These are phyloP conservation scores for Chondrostereum purpureum DNA, from an alignment of 1,284 basidiomycete genomes.

Conservation along the genomic window DNA sequence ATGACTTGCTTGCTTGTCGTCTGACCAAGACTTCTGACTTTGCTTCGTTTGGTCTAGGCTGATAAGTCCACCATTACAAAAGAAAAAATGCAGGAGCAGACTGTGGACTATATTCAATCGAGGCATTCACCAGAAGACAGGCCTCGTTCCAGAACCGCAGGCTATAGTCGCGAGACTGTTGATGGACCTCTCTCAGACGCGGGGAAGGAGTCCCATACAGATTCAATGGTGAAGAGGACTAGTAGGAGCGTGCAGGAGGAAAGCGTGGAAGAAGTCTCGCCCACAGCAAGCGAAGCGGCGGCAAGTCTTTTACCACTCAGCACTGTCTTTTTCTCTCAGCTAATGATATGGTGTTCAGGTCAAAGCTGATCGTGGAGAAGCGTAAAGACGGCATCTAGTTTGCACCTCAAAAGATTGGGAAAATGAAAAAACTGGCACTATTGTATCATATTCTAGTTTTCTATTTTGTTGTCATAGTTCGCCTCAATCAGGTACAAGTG, in stretches of 20 bases:
- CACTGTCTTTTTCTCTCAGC: too few relatives aligned
- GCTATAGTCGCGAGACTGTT: constrained; percentile 16
- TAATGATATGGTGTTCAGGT: too few relatives aligned
- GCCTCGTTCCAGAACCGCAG: constrained; percentile 10
- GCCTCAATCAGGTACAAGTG: too few relatives aligned
- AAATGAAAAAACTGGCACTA: not conserved
- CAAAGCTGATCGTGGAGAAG: constrained; percentile 23
- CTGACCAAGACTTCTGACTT: not conserved
- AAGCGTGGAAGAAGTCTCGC: constrained; percentile 16
- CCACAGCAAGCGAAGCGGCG: constrained; percentile 20
- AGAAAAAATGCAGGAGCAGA: constrained; percentile 27
- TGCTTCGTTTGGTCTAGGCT: constrained; percentile 24
- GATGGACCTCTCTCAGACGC: constrained; percentile 31
- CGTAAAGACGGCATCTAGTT: too few relatives aligned
- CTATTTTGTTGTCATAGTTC: too few relatives aligned
- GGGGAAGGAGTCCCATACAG: constrained; percentile 15
- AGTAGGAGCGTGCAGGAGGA: constrained; percentile 13
- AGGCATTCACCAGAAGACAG: constrained; percentile 27
- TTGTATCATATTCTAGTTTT: too few relatives aligned
- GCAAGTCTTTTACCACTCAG: constrained; percentile 16
- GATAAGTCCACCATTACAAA: constrained; percentile 23
- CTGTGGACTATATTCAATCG: constrained; percentile 30
- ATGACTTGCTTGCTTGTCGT: constrained; percentile 2
- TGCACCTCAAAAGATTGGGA: not conserved
- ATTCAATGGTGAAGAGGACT: constrained; percentile 11